Percentiles rank a stretch among this genome's conserved stretches.
Evolutionary conservation across 140 eudicot species (phyloP).

Genomic region (Cichorium intybus): DNA sequence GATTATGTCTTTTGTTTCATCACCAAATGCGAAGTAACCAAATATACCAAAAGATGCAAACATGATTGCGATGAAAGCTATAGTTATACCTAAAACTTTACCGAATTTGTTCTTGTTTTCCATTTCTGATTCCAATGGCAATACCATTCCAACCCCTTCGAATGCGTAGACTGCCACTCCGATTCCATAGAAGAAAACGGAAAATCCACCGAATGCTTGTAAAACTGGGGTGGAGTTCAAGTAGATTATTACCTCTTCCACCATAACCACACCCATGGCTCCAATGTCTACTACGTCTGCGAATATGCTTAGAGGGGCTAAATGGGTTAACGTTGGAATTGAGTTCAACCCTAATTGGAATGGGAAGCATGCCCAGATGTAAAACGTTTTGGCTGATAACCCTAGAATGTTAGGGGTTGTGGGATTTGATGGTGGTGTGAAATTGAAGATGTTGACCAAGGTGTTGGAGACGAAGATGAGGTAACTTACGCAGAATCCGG

Average conservation of each 20-base stretch:
- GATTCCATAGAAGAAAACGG: slow-evolving; percentile 63
- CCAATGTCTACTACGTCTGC: slow-evolving; percentile 88
- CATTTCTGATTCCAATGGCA: slow-evolving; percentile 79
- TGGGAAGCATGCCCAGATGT: slow-evolving; percentile 81
- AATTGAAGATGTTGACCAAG: slow-evolving; percentile 49
- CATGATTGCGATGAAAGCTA: slow-evolving; percentile 60
- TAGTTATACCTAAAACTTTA: slow-evolving; percentile 43
- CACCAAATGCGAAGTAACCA: slow-evolving; percentile 92
- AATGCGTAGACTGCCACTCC: slow-evolving; percentile 88
- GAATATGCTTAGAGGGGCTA: slow-evolving; percentile 89
- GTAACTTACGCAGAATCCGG: slow-evolving; percentile 91
- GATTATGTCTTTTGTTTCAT: slow-evolving; percentile 75
- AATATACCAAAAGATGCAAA: slow-evolving; percentile 65
- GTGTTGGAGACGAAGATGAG: slow-evolving; percentile 73
- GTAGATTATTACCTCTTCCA: slow-evolving; percentile 54
- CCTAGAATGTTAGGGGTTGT: slow-evolving; percentile 35
- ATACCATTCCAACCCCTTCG: slow-evolving; percentile 92
- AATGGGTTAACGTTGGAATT: slow-evolving; percentile 75
- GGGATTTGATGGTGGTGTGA: neutral
- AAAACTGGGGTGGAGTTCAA: slow-evolving; percentile 40
- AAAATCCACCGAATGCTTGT: slow-evolving; percentile 62
- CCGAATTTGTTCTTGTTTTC: slow-evolving; percentile 65
- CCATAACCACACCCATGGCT: slow-evolving; percentile 91
- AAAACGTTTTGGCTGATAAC: slow-evolving; percentile 47
- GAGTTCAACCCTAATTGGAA: slow-evolving; percentile 83